phyloP scores from a whole-genome alignment of 1,139 yeast genomes.

The Barnettozyma hawaiiensis region DNA sequence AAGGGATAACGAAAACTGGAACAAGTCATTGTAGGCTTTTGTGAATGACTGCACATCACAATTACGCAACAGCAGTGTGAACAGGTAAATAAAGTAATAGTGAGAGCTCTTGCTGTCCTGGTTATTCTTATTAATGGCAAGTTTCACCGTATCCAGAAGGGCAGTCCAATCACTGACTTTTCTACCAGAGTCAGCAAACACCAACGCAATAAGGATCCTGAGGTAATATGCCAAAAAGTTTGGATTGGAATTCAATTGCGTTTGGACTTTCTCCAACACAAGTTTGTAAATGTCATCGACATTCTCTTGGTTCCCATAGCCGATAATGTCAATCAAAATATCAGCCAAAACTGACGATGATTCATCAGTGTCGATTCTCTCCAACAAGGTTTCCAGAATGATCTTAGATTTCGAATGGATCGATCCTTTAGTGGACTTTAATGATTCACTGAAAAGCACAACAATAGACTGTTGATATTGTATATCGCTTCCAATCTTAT shows the following conservation, averaged over 20 bases:
- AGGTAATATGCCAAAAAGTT: constrained; percentile 13
- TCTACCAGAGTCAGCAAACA: constrained; percentile 65
- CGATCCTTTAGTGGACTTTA: constrained; percentile 64
- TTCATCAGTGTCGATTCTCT: constrained; percentile 30
- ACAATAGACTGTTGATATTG: constrained; percentile 53
- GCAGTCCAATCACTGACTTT: constrained; percentile 40
- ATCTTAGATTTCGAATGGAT: constrained; percentile 65
- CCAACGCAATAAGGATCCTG: constrained; percentile 37
- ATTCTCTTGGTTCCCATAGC: constrained; percentile 54
- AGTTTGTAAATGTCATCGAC: constrained; percentile 42
- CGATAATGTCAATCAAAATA: constrained; percentile 52
- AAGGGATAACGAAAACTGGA: constrained; percentile 30
- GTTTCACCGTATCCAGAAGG: constrained; percentile 15
- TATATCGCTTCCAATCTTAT: constrained; percentile 35
- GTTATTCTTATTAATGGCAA: constrained; percentile 11
- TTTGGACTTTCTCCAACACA: constrained; percentile 30
- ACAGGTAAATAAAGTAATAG: constrained; percentile 29
- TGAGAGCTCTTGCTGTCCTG: constrained; percentile 14
- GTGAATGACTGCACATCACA: constrained; percentile 47
- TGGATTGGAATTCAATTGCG: constrained; percentile 16
- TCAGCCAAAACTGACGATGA: constrained; percentile 50
- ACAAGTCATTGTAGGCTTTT: constrained; percentile 40
- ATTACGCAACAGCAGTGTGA: constrained; percentile 52
- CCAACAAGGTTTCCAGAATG: constrained; percentile 43
- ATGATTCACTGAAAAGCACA: constrained; percentile 64